These are phyloP conservation scores for Exophiala sideris DNA, from an alignment of 2,329 filamentous ascomycete genomes.

Conservation along the genomic window DNA sequence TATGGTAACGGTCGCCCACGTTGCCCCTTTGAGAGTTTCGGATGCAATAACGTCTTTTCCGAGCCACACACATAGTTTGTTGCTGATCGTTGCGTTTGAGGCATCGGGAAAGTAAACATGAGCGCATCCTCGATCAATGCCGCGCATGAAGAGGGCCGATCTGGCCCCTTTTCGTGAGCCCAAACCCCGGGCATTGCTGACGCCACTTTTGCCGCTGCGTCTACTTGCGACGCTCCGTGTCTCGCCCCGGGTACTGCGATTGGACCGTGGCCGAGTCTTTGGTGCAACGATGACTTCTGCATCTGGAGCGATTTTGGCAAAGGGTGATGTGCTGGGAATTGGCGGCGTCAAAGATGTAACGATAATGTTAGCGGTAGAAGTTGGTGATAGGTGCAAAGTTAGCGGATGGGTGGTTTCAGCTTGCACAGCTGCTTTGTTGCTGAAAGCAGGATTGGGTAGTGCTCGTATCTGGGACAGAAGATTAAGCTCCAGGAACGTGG, in stretches of 20 bases:
- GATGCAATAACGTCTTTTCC: slow-evolving; percentile 72
- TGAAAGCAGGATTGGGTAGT: slow-evolving; percentile 77
- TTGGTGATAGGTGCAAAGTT: slow-evolving; percentile 89
- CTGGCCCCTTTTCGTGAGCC: slow-evolving; percentile 61
- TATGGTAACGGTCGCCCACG: slow-evolving; percentile 79
- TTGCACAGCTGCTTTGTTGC: slow-evolving; percentile 44
- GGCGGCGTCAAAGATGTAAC: slow-evolving; percentile 79
- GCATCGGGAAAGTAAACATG: slow-evolving; percentile 76
- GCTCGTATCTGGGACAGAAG: slow-evolving; percentile 89
- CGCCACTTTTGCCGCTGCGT: slow-evolving; percentile 69
- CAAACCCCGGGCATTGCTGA: slow-evolving; percentile 64
- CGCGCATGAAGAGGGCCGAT: slow-evolving; percentile 67
- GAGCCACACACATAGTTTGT: slow-evolving; percentile 74
- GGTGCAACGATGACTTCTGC: slow-evolving; percentile 97
- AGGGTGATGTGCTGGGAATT: slow-evolving; percentile 64
- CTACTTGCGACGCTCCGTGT: slow-evolving; percentile 77
- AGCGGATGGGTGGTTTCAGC: slow-evolving; percentile 68
- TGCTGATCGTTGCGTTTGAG: slow-evolving; percentile 42
- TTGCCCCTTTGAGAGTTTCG: slow-evolving; percentile 70
- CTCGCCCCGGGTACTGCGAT: slow-evolving; percentile 63
- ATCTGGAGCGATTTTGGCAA: slow-evolving; percentile 89
- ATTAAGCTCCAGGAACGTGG: slow-evolving; percentile 91
- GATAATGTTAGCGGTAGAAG: slow-evolving; percentile 88
- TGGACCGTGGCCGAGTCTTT: slow-evolving; percentile 72
- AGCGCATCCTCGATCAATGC: slow-evolving; percentile 67